These are phyloP conservation scores for Cyclostephanos tholiformis DNA, from an alignment of 108 stramenopile genomes.

Conservation along the genomic window DNA sequence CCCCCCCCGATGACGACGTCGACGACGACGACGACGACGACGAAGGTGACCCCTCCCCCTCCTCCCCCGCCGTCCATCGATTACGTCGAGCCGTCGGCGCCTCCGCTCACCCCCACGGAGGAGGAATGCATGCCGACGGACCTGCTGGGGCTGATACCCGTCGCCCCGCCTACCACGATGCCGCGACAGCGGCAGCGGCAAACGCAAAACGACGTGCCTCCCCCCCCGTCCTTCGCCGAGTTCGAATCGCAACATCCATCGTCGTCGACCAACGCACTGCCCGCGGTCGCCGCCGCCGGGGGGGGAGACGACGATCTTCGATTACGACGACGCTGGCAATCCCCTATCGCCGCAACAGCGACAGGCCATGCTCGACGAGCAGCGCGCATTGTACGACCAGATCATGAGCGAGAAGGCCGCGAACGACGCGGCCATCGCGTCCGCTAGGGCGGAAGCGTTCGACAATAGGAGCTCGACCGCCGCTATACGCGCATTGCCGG, in stretches of 20 bases:
- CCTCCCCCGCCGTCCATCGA: slow-evolving; percentile 61
- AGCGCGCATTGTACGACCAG: slow-evolving; percentile 67
- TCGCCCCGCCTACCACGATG: slow-evolving; percentile 35
- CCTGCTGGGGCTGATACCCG: slow-evolving; percentile 13
- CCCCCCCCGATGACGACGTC: too few relatives aligned
- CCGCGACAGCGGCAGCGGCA: slow-evolving; percentile 24
- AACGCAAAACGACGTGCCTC: slow-evolving; percentile 19
- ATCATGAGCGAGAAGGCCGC: slow-evolving; percentile 65
- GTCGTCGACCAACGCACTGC: not conserved
- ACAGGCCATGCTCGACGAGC: slow-evolving; percentile 72
- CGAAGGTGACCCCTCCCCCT: not conserved
- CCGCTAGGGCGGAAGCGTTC: slow-evolving; percentile 38
- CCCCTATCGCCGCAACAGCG: slow-evolving; percentile 58
- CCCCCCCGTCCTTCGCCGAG: slow-evolving; percentile 66
- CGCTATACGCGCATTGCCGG: slow-evolving; percentile 12
- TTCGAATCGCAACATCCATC: slow-evolving; percentile 24
- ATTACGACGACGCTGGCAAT: slow-evolving; percentile 49
- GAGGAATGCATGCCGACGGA: not conserved
- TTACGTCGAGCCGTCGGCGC: slow-evolving; percentile 20
- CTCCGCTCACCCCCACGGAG: slow-evolving; percentile 9
- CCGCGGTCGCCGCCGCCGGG: not conserved
- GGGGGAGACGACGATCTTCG: slow-evolving; percentile 19
- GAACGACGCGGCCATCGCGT: slow-evolving; percentile 57
- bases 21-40: too few relatives aligned
- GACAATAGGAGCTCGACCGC: slow-evolving; percentile 35